Percentiles rank a stretch among this genome's conserved stretches.
phyloP scores from a whole-genome alignment of 441 rosid species.

The Erodium moschatum region DNA sequence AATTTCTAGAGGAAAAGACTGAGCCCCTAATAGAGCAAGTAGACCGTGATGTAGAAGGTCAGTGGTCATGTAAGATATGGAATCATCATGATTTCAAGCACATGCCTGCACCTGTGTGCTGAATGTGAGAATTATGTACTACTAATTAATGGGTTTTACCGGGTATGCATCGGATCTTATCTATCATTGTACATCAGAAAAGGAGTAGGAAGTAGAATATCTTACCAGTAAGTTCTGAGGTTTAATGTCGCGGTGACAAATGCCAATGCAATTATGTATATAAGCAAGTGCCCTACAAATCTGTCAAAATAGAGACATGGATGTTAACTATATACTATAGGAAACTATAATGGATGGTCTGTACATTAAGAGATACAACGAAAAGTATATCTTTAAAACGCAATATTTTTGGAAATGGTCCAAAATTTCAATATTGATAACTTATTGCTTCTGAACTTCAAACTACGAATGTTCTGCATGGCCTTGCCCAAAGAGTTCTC shows the following conservation, averaged over 20 bases:
- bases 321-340: neutral
- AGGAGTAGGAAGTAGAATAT: neutral
- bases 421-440: too few relatives aligned
- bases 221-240: slow-evolving; percentile 94
- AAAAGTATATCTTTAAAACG: neutral
- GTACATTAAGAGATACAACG: neutral
- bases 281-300: slow-evolving; percentile 95
- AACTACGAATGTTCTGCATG: too few relatives aligned
- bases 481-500: too few relatives aligned
- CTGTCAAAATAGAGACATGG: slow-evolving; percentile 27
- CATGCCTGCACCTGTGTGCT: neutral
- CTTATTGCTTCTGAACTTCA: too few relatives aligned
- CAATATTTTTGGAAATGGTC: too few relatives aligned
- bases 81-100: neutral
- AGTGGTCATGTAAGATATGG: too few relatives aligned
- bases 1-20: too few relatives aligned
- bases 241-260: slow-evolving; percentile 95
- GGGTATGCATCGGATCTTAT: neutral
- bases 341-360: neutral
- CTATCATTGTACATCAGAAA: neutral
- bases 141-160: neutral
- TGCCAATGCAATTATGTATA: slow-evolving; percentile 76
- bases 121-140: neutral
- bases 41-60: too few relatives aligned
- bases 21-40: too few relatives aligned